Percentiles rank a stretch among this genome's conserved stretches.
These are phyloP conservation scores for Arabis alpina DNA, from an alignment of 345 rosid species.

Conservation along the genomic window DNA sequence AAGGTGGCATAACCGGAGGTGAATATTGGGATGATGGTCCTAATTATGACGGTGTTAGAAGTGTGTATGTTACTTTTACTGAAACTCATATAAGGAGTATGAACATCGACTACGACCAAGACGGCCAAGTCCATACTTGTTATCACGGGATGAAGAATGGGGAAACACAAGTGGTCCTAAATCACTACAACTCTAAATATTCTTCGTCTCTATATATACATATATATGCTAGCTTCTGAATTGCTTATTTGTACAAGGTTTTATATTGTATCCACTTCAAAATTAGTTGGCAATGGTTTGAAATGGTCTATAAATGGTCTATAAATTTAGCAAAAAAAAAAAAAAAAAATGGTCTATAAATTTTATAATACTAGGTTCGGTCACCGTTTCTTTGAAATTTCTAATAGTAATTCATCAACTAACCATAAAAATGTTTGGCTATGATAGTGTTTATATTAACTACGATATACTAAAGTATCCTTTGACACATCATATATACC, in stretches of 20 bases:
- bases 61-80: slow-evolving; percentile 29
- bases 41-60: slow-evolving; percentile 19
- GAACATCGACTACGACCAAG: slow-evolving; percentile 29
- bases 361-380: background rate
- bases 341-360: no score
- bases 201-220: background rate
- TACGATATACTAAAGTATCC: no score
- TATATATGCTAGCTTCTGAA: background rate
- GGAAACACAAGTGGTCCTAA: slow-evolving; percentile 36
- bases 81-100: slow-evolving; percentile 34
- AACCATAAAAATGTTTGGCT: no score
- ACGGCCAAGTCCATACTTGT: slow-evolving; percentile 16
- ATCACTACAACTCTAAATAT: background rate
- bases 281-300: no score
- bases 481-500: no score
- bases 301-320: no score
- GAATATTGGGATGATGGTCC: slow-evolving; percentile 35
- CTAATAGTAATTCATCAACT: background rate
- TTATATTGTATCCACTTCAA: no score
- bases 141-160: slow-evolving; percentile 33
- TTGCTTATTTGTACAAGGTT: background rate
- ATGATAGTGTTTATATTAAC: no score
- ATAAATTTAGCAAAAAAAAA: no score
- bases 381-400: background rate
- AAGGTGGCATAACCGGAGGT: slow-evolving; percentile 17